phyloP scores from a whole-genome alignment of 495 filamentous ascomycete genomes.

The Talaromyces stipitatus region DNA sequence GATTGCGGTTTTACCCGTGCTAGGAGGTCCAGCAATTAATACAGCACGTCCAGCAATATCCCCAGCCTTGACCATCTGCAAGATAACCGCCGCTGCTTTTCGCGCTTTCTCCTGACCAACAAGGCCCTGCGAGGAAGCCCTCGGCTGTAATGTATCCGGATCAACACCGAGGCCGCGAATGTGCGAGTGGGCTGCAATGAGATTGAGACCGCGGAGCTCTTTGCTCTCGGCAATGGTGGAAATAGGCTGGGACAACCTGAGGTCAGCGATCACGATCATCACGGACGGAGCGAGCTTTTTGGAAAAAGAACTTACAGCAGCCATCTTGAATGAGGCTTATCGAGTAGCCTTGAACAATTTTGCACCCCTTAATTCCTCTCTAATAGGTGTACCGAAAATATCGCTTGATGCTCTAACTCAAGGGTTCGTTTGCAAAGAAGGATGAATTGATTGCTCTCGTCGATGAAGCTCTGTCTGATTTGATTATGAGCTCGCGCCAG shows the following conservation, averaged over 20 bases:
- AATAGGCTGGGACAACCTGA: conserved; percentile 56
- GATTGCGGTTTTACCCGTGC: conserved; percentile 97
- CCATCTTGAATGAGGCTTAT: conserved; percentile 20
- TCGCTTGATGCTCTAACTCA: neutral
- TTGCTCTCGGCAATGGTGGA: conserved; percentile 90
- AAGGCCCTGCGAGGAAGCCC: conserved; percentile 83
- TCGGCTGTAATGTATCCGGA: conserved; percentile 80
- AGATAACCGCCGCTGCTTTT: conserved; percentile 88
- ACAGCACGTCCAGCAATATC: conserved; percentile 96
- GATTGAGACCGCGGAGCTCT: conserved; percentile 87
- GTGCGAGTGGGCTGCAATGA: conserved; percentile 97
- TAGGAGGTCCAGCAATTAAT: conserved; percentile 91
- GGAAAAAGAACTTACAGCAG: conserved; percentile 25
- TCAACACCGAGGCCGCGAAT: conserved; percentile 94
- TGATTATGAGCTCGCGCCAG: neutral
- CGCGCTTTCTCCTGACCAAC: conserved; percentile 95
- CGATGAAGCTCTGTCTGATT: neutral
- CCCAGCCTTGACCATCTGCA: conserved; percentile 97
- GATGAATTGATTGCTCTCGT: neutral
- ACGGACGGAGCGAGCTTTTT: conserved; percentile 3
- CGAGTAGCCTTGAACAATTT: neutral
- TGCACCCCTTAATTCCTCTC: neutral
- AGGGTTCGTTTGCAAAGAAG: neutral
- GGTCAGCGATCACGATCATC: neutral
- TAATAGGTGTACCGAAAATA: neutral